Evolutionary conservation across 2,329 filamentous ascomycete species (phyloP), one percentile per base, ranked within the genome.

Genomic region (Paecilomyces niveus): DNA sequence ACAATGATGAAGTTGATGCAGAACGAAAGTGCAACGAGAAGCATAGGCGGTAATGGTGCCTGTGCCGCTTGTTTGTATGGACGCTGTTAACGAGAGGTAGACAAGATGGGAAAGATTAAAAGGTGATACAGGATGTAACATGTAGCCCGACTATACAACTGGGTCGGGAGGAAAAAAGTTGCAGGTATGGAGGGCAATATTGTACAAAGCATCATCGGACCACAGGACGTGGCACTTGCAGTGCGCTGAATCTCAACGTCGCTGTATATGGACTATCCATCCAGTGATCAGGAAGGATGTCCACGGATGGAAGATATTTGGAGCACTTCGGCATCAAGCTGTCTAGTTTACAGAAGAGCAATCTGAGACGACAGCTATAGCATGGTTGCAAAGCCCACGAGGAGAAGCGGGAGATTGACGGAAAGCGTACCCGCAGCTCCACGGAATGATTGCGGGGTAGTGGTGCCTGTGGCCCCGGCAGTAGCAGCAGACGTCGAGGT

Each of bases 61-160:
- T 45, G 39, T 3, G 15, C 39, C 39, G 15, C n/a, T 45, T 45
- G 39, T 18, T 45, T 2, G 6, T n/a, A 45, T 45, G 15, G n/a
- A 18, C 39, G 39, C 39, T 45, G 39, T 45, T 45, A 45, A 45
- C 5, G 39, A 45, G 15, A 45, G 39, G 39, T 7, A 45, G 39
- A 45, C 15, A 18, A 45, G n/a, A 45, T 13, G 18, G 39, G 39
- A 45, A 45, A 45, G 15, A 45, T 45, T 45, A 26, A 58, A 54
- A 45, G 57, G 10, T 39, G 59, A 58, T 49, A 26, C 31, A 53
- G 50, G 56, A 10, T 57, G 59, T 29, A 58, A 57, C 26, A 22
- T 56, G 24, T 3, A 57, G 57, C 24, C 54, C 51, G 6, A 61
- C 57, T 55, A 29, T n/a, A 57, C 49, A 39, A n/a, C 18, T 45